Evolutionary conservation across 1,284 basidiomycete genomes (phyloP).

Genomic region (Xanthoconium separans): DNA sequence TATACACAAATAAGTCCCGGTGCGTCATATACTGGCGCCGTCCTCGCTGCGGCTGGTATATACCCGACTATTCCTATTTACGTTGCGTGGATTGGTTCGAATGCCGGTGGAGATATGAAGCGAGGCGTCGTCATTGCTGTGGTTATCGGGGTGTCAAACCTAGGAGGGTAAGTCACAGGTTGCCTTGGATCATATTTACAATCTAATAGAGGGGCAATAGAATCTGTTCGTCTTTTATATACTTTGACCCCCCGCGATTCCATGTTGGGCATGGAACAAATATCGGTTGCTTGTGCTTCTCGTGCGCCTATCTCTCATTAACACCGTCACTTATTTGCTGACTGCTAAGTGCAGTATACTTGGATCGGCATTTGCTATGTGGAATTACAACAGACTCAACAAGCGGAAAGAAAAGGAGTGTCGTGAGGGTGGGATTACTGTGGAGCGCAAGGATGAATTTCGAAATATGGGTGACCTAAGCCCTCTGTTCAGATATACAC

Average conservation of each 20-base stretch:
- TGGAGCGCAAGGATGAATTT: constrained; percentile 32
- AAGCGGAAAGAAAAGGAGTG: constrained; percentile 1
- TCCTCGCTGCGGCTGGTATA: constrained; percentile 52
- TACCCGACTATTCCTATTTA: constrained; percentile 53
- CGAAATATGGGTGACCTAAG: constrained; percentile 45
- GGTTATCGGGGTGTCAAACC: constrained; percentile 51
- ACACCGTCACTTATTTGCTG: background rate
- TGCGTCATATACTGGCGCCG: constrained; percentile 47
- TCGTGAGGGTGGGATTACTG: background rate
- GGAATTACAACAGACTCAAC: constrained; percentile 37
- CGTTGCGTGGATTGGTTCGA: constrained; percentile 56
- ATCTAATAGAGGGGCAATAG: constrained; percentile 16
- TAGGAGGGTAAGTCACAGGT: constrained; percentile 42
- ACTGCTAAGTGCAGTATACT: constrained; percentile 24
- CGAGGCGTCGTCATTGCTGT: constrained; percentile 53
- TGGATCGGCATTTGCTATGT: constrained; percentile 34
- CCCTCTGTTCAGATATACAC: constrained; percentile 41
- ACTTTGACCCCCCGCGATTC: constrained; percentile 43
- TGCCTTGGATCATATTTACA: background rate
- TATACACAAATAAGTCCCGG: constrained; percentile 37
- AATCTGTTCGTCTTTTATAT: constrained; percentile 41
- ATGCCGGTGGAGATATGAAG: constrained; percentile 55
- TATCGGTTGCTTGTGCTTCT: constrained; percentile 45
- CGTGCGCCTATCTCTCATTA: constrained; percentile 23
- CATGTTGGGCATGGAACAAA: constrained; percentile 50